Evolutionary conservation across 495 filamentous ascomycete species (phyloP).

Genomic region (Parathielavia appendiculata): DNA sequence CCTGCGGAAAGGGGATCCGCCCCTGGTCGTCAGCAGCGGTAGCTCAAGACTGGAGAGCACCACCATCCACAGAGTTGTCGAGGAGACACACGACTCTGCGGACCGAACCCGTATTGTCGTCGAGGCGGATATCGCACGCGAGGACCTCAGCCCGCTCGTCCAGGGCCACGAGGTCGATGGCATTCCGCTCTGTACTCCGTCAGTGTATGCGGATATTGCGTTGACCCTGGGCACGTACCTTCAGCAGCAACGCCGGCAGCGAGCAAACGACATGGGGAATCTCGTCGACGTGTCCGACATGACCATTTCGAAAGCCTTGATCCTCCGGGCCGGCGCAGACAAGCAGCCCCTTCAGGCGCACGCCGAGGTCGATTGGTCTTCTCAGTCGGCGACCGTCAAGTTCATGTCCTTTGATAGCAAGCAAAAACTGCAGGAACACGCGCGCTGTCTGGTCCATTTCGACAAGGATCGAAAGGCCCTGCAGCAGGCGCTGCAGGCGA

Average conservation of each 20-base stretch:
- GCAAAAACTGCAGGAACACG: neutral
- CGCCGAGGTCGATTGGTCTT: conserved; percentile 33
- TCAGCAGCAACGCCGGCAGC: conserved; percentile 40
- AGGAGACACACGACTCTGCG: conserved; percentile 44
- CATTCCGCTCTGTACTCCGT: conserved; percentile 38
- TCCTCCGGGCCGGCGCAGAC: conserved; percentile 47
- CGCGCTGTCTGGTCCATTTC: neutral
- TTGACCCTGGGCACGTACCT: conserved; percentile 61
- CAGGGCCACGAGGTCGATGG: conserved; percentile 65
- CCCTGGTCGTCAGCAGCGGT: conserved; percentile 13
- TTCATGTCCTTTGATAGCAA: conserved; percentile 35
- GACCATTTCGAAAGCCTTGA: conserved; percentile 56
- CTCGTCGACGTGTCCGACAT: conserved; percentile 54
- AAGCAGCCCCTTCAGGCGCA: conserved; percentile 30
- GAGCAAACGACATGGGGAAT: conserved; percentile 38
- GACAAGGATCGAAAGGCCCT: neutral
- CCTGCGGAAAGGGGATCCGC: conserved; percentile 60
- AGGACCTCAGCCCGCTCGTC: too few species aligned
- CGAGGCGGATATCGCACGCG: too few species aligned
- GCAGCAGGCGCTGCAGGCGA: neutral
- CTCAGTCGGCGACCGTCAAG: conserved; percentile 34
- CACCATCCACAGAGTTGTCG: conserved; percentile 45
- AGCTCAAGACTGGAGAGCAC: conserved; percentile 31
- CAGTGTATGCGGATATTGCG: conserved; percentile 68
- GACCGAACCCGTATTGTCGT: conserved; percentile 49